phyloP scores from a whole-genome alignment of 768 basidiomycete genomes.

The Russula olivacea region DNA sequence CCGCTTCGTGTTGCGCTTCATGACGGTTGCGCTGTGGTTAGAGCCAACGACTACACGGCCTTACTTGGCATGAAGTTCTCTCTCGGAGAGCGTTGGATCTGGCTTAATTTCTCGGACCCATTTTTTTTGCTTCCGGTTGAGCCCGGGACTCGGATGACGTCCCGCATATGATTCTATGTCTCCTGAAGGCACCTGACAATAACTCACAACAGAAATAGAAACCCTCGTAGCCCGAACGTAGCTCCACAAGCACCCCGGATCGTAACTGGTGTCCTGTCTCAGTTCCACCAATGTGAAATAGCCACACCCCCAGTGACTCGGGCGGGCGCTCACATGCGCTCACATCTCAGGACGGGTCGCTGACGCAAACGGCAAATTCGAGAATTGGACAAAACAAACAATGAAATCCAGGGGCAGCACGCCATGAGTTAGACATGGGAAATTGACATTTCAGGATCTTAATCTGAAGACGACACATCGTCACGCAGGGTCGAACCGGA shows the following conservation, averaged over 20 bases:
- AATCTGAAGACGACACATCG: background rate
- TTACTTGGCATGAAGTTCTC: background rate
- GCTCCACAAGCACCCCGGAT: background rate
- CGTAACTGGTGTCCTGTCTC: background rate
- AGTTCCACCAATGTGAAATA: background rate
- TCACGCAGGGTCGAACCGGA: background rate
- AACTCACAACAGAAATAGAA: constrained; percentile 1
- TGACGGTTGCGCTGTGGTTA: background rate
- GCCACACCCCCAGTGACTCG: background rate
- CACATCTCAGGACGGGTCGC: background rate
- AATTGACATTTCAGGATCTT: background rate
- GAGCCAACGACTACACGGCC: background rate
- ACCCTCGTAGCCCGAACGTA: background rate
- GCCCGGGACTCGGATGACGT: background rate
- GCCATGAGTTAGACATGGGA: background rate
- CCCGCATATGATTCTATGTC: background rate
- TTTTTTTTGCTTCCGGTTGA: background rate
- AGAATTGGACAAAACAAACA: constrained; percentile 3
- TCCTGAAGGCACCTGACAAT: constrained; percentile 9
- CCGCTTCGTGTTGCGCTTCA: background rate
- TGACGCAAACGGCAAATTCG: background rate
- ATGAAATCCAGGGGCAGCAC: background rate
- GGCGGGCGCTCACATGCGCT: background rate
- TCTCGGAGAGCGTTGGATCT: background rate
- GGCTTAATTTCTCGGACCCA: background rate